A percentile compares a stretch with the other conserved stretches of the same genome.
These are phyloP conservation scores for Colletotrichum gigasporum DNA, from an alignment of 2,329 filamentous ascomycete genomes.

Conservation along the genomic window DNA sequence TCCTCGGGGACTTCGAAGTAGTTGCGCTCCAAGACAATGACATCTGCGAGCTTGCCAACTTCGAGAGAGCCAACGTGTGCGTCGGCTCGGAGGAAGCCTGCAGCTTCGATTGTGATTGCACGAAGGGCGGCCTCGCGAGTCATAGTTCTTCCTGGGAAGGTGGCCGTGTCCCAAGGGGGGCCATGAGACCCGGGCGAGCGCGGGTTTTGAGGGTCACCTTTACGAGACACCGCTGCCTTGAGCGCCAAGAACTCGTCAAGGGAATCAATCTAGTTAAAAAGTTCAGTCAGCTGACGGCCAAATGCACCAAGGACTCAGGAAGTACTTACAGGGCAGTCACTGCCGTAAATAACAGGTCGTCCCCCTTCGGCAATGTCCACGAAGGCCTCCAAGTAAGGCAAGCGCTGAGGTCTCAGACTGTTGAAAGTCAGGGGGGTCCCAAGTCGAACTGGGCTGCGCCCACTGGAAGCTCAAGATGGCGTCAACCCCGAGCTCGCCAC, in stretches of 20 bases:
- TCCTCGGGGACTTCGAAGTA: slow-evolving; percentile 38
- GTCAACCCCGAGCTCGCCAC: slow-evolving; percentile 36
- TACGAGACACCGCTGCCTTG: slow-evolving; percentile 37
- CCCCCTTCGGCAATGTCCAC: slow-evolving; percentile 33
- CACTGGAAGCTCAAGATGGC: slow-evolving; percentile 40
- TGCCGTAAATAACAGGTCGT: slow-evolving; percentile 34
- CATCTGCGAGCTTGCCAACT: slow-evolving; percentile 38
- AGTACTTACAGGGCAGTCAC: slow-evolving; percentile 39
- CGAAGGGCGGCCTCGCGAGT: slow-evolving; percentile 30
- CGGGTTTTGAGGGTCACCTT: slow-evolving; percentile 37
- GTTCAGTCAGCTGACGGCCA: not conserved
- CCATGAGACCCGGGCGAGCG: slow-evolving; percentile 37
- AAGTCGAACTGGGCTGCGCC: slow-evolving; percentile 39
- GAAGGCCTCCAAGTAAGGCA: slow-evolving; percentile 40
- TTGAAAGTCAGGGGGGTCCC: slow-evolving; percentile 37
- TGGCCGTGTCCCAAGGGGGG: slow-evolving; percentile 31
- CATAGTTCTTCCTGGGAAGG: slow-evolving; percentile 35
- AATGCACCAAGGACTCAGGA: not conserved
- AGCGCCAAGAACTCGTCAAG: slow-evolving; percentile 39
- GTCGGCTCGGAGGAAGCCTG: slow-evolving; percentile 37
- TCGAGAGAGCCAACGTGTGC: slow-evolving; percentile 38
- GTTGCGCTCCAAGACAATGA: slow-evolving; percentile 37
- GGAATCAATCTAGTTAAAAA: slow-evolving; percentile 36
- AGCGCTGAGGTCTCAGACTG: slow-evolving; percentile 34
- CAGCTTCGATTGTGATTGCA: slow-evolving; percentile 8